Evolutionary conservation across 768 basidiomycete species (phyloP).

Genomic region (Royoungia palumana): DNA sequence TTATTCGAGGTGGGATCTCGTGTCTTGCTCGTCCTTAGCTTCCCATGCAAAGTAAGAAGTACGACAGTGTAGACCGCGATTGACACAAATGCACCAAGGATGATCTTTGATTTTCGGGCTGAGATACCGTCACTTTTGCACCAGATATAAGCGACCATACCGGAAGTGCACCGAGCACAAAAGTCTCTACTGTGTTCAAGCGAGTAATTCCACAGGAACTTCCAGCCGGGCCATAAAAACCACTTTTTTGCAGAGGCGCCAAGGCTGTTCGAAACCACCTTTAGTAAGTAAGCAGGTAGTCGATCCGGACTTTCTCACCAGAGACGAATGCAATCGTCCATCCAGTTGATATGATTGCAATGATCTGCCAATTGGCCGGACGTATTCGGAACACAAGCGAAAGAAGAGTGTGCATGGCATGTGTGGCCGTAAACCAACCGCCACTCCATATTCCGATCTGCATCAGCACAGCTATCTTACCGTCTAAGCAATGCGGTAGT

Average conservation of each 20-base stretch:
- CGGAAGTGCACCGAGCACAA: slow-evolving; percentile 59
- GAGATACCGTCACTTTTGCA: neutral
- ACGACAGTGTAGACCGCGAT: slow-evolving; percentile 56
- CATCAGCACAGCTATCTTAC: slow-evolving; percentile 47
- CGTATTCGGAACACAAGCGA: slow-evolving; percentile 57
- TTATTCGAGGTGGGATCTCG: slow-evolving; percentile 49
- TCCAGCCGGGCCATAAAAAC: slow-evolving; percentile 51
- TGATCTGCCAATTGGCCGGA: slow-evolving; percentile 48
- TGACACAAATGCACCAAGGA: slow-evolving; percentile 54
- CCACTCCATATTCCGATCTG: slow-evolving; percentile 60
- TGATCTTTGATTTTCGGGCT: slow-evolving; percentile 41
- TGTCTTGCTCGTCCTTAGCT: slow-evolving; percentile 46
- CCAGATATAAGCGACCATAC: slow-evolving; percentile 36
- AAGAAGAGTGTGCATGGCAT: slow-evolving; percentile 66
- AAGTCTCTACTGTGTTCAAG: slow-evolving; percentile 40
- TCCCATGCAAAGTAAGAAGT: slow-evolving; percentile 60
- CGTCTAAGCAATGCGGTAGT: neutral
- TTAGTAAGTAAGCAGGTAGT: neutral
- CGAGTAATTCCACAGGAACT: slow-evolving; percentile 51
- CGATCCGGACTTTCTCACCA: slow-evolving; percentile 40
- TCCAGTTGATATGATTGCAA: slow-evolving; percentile 43
- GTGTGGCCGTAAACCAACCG: slow-evolving; percentile 62
- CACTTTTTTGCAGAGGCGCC: slow-evolving; percentile 33
- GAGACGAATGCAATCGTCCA: slow-evolving; percentile 50
- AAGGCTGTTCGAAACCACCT: slow-evolving; percentile 30